These are phyloP conservation scores for Punica granatum DNA, from an alignment of 345 rosid genomes.

Conservation along the genomic window DNA sequence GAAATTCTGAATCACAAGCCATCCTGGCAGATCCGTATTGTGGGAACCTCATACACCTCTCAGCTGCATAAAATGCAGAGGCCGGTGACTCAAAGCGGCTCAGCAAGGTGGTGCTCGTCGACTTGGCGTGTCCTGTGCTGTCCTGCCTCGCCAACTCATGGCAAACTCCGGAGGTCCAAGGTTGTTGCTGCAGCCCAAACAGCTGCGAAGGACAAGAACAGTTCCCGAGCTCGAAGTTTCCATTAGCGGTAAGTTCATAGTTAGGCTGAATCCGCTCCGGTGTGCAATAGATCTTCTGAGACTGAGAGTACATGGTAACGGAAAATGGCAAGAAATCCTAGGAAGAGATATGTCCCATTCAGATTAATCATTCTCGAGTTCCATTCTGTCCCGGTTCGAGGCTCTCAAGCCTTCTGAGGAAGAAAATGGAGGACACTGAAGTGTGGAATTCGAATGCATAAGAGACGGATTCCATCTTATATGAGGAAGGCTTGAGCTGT, in stretches of 20 bases:
- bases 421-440: conserved; percentile 12
- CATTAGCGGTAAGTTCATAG: conserved; percentile 19
- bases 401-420: conserved; percentile 4
- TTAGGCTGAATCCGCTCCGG: conserved; percentile 25
- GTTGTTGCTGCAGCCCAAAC: conserved; percentile 14
- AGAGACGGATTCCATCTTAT: conserved; percentile 22
- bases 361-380: not conserved
- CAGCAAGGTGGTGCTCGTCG: conserved; percentile 29
- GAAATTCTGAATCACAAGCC: conserved; percentile 22
- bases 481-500: conserved; percentile 47
- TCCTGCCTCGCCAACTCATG: conserved; percentile 6
- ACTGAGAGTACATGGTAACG: conserved; percentile 31
- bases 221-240: conserved; percentile 13
- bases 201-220: conserved; percentile 8
- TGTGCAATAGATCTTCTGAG: conserved; percentile 19
- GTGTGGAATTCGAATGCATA: conserved; percentile 22
- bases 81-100: conserved; percentile 39
- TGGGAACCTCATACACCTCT: conserved; percentile 42
- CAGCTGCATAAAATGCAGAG: conserved; percentile 48
- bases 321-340: not conserved
- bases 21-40: conserved; percentile 19
- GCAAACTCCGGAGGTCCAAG: conserved; percentile 8
- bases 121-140: conserved; percentile 16
- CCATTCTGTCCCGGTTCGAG: not conserved
- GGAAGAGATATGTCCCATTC: conserved; percentile 4